Evolutionary conservation across 345 rosid genomes (phyloP), one percentile per base, ranked within the genome.

Genomic region (Populus ilicifolia): DNA sequence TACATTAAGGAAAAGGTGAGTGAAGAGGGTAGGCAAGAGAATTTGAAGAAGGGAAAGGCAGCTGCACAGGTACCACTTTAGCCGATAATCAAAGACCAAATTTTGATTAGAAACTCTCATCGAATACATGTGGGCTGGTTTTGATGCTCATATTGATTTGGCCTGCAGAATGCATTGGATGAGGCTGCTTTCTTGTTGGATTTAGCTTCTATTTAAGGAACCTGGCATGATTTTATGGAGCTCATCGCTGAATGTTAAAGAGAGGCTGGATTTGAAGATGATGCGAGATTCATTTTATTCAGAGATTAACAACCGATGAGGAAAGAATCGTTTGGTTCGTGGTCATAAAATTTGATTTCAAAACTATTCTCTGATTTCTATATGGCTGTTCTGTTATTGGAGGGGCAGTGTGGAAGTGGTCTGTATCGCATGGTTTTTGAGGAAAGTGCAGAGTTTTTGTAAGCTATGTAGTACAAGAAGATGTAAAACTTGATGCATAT

Each of bases 181-280:
- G 93, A 83, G 75, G 96, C 94, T 0, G 97, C 96, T n/a, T 94
- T 92, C 84, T 83, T 92, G 68, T 84, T 94, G 87, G 98, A 94
- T 85, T 87, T 94, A 77, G 97, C 93, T 72, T 92, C 96, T 73
- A 85, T 92, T 30, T 93, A 94, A 72, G 98, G 97, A 79, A 85
- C 86, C 54, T 92, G 98, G 98, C 84, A 81, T 16, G 91, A 85
- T 67, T 83, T 77, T 70, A 21, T 81, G 46, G 84, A 89, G 29
- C 87, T 87, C 17, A 83, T 91, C 48, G 93, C 93, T 43, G 89
- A 89, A 71, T 94, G 95, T 77, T 94, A 94, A 35, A 80, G 78
- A 63, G 90, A 92, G 66, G 97, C 89, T 61, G 94, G 97, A 63
- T 82, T 91, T 30, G 29, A 75, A 6, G 88, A 90, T 43, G 89